A percentile compares a stretch with the other conserved stretches of the same genome.
phyloP scores from a whole-genome alignment of 331 rosid species.

The Malus hybrid region DNA sequence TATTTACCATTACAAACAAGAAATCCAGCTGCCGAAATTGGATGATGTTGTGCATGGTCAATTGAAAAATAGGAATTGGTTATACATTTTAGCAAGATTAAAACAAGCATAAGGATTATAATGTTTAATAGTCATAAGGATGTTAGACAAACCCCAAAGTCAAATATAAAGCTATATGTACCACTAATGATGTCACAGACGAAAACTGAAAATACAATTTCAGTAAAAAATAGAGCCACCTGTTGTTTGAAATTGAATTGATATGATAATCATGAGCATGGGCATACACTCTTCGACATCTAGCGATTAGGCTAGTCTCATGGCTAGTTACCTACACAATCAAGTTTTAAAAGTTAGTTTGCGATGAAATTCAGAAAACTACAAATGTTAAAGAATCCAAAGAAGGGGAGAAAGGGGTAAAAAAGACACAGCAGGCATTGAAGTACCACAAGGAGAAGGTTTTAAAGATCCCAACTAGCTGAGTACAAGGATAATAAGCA shows the following conservation, averaged over 20 bases:
- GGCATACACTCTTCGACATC: conserved; percentile 93
- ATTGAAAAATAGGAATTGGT: background rate
- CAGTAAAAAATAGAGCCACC: conserved; percentile 40
- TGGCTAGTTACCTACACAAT: conserved; percentile 68
- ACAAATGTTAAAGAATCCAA: background rate
- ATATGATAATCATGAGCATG: conserved; percentile 98
- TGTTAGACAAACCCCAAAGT: background rate
- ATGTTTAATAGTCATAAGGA: background rate
- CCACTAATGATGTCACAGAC: background rate
- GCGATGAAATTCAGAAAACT: background rate
- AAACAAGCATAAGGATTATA: background rate
- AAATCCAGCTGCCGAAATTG: background rate
- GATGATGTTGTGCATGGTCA: background rate
- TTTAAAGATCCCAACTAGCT: background rate
- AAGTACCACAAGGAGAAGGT: background rate
- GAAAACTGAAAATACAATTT: background rate
- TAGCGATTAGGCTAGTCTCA: conserved; percentile 71
- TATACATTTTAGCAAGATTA: background rate
- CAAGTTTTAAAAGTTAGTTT: conserved; percentile 20
- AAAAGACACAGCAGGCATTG: background rate
- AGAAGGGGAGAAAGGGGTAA: background rate
- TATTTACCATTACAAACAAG: background rate
- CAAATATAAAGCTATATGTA: background rate
- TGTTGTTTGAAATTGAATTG: conserved; percentile 91
- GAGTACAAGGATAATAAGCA: background rate